phyloP scores from a whole-genome alignment of 306 rosid species.

The Dalbergia cultrata region DNA sequence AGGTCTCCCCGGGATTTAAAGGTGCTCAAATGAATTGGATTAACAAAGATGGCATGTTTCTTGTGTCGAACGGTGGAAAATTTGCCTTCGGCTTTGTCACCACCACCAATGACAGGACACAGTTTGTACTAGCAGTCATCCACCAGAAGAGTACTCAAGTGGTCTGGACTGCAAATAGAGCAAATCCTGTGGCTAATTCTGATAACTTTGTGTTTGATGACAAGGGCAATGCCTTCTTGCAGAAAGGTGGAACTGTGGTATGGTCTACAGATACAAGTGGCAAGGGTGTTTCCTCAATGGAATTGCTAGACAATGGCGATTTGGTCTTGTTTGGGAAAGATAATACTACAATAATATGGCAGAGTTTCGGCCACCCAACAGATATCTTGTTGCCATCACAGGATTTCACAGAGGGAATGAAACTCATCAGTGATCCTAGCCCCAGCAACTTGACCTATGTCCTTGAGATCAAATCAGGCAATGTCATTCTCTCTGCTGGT shows the following conservation, averaged over 20 bases:
- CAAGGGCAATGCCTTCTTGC: constrained; percentile 64
- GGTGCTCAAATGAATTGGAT: constrained; percentile 80
- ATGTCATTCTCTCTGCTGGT: constrained; percentile 69
- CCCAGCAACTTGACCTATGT: constrained; percentile 59
- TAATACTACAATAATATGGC: constrained; percentile 63
- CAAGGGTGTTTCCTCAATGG: constrained; percentile 69
- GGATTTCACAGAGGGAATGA: constrained; percentile 80
- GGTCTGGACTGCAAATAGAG: constrained; percentile 86
- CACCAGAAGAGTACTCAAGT: constrained; percentile 47
- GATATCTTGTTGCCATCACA: constrained; percentile 78
- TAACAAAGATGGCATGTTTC: constrained; percentile 68
- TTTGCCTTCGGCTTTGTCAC: constrained; percentile 72
- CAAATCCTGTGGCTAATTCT: constrained; percentile 69
- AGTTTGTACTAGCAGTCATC: constrained; percentile 60
- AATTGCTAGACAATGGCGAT: constrained; percentile 76
- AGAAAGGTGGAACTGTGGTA: constrained; percentile 55
- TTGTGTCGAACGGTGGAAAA: constrained; percentile 55
- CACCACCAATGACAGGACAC: constrained; percentile 55
- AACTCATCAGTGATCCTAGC: constrained; percentile 65
- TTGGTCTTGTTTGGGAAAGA: constrained; percentile 68
- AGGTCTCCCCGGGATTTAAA: constrained; percentile 54
- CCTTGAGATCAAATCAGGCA: constrained; percentile 82
- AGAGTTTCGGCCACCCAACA: constrained; percentile 88
- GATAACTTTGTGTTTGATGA: constrained; percentile 72
- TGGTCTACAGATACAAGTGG: constrained; percentile 71